A percentile compares a stretch with the other conserved stretches of the same genome.
These are phyloP conservation scores for Thielaviopsis cerberus DNA, from an alignment of 2,329 filamentous ascomycete genomes.

Conservation along the genomic window DNA sequence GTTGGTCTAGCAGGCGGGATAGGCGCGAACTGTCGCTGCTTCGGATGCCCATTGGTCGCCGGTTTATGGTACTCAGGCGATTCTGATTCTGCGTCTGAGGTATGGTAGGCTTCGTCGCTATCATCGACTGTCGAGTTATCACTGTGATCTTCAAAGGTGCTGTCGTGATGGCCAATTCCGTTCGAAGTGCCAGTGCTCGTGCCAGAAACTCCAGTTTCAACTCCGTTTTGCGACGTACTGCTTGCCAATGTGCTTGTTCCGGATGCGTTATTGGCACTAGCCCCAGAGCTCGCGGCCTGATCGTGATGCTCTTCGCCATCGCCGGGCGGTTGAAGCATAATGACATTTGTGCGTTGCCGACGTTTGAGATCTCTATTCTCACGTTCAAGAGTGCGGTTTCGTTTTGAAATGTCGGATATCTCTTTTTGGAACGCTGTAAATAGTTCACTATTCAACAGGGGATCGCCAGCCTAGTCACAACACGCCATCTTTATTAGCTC, in stretches of 20 bases:
- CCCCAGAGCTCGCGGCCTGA: slow-evolving; percentile 35
- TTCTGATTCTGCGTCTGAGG: slow-evolving; percentile 8
- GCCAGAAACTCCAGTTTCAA: slow-evolving; percentile 1
- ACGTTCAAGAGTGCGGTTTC: slow-evolving; percentile 90
- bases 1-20: slow-evolving; percentile 1
- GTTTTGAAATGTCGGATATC: slow-evolving; percentile 99
- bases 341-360: slow-evolving; percentile 83
- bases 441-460: slow-evolving; percentile 88
- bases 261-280: background rate
- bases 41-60: background rate
- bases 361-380: slow-evolving; percentile 82
- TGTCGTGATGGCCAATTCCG: background rate
- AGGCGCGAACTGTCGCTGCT: background rate
- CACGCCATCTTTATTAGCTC: slow-evolving; percentile 3
- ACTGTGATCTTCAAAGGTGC: background rate
- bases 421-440: slow-evolving; percentile 95
- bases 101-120: slow-evolving; percentile 5
- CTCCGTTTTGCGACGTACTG: background rate
- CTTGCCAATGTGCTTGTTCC: background rate
- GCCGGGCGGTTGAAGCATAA: slow-evolving; percentile 93
- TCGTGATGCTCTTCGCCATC: slow-evolving; percentile 62
- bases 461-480: slow-evolving; percentile 69
- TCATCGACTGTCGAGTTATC: slow-evolving; percentile 1
- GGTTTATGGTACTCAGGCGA: background rate
- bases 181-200: background rate